A percentile compares a stretch with the other conserved stretches of the same genome.
Evolutionary conservation across 1,284 basidiomycete genomes (phyloP).

Genomic region (Fistulinella cinereoalba): DNA sequence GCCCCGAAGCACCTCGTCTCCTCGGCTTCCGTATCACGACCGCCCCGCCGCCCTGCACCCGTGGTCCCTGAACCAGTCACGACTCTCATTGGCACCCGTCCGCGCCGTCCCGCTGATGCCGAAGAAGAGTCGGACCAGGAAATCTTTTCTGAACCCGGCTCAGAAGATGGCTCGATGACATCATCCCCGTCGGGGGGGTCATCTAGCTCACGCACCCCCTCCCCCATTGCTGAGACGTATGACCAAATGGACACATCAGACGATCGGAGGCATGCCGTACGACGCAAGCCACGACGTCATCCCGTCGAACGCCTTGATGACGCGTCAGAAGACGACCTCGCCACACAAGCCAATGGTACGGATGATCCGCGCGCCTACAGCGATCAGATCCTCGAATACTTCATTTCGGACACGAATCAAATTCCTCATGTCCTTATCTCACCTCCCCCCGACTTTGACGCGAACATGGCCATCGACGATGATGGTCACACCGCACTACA

Average conservation of each 20-base stretch:
- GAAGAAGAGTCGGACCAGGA: constrained; percentile 58
- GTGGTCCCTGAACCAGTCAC: constrained; percentile 35
- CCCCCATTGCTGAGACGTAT: constrained; percentile 65
- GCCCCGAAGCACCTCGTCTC: constrained; percentile 95
- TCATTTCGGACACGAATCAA: constrained; percentile 96
- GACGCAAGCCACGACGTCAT: constrained; percentile 41
- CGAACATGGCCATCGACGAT: constrained; percentile 97
- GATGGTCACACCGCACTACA: constrained; percentile 97
- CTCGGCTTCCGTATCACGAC: constrained; percentile 50
- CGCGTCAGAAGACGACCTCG: constrained; percentile 42
- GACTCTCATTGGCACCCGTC: constrained; percentile 47
- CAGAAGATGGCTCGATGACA: constrained; percentile 82
- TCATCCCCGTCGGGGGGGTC: constrained; percentile 83
- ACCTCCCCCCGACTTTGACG: constrained; percentile 91
- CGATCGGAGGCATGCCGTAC: constrained; percentile 38
- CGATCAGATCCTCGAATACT: constrained; percentile 97
- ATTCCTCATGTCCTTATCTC: constrained; percentile 86
- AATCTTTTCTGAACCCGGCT: constrained; percentile 58
- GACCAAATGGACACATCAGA: constrained; percentile 42
- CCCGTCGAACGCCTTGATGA: constrained; percentile 40
- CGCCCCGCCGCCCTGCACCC: constrained; percentile 48
- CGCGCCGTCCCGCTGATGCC: constrained; percentile 47
- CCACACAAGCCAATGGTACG: constrained; percentile 37
- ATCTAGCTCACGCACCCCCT: constrained; percentile 86
- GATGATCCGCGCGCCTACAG: constrained; percentile 69